phyloP scores from a whole-genome alignment of 2,329 filamentous ascomycete species.

The Chaetothyriales sp. region DNA sequence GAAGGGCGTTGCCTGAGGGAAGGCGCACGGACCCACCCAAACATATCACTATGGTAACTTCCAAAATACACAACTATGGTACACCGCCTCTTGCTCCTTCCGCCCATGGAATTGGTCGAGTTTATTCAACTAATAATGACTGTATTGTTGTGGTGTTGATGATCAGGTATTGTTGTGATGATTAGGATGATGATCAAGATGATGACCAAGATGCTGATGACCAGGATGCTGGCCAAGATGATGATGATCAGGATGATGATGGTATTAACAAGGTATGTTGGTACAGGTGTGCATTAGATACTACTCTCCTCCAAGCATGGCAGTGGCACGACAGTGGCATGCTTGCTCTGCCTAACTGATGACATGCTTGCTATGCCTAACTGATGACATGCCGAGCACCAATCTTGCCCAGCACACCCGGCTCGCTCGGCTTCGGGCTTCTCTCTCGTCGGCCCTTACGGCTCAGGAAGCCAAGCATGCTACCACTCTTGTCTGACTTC shows the following conservation, averaged over 20 bases:
- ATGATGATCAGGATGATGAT: no score
- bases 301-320: neutral
- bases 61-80: neutral
- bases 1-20: neutral
- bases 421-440: slow-evolving; percentile 86
- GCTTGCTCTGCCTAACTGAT: no score
- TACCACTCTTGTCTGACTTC: slow-evolving; percentile 32
- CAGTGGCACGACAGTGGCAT: no score
- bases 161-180: no score
- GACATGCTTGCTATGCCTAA: slow-evolving; percentile 24
- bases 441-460: slow-evolving; percentile 80
- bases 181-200: no score
- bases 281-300: neutral
- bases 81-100: neutral
- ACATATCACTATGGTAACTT: neutral
- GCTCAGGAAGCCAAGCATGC: slow-evolving; percentile 77
- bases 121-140: no score
- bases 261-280: neutral
- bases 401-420: slow-evolving; percentile 86
- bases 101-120: no score
- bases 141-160: no score
- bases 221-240: no score
- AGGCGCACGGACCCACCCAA: neutral
- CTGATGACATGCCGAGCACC: slow-evolving; percentile 72
- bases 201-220: no score